phyloP scores from a whole-genome alignment of 2,329 filamentous ascomycete genomes.

The Coleophoma cylindrospora region DNA sequence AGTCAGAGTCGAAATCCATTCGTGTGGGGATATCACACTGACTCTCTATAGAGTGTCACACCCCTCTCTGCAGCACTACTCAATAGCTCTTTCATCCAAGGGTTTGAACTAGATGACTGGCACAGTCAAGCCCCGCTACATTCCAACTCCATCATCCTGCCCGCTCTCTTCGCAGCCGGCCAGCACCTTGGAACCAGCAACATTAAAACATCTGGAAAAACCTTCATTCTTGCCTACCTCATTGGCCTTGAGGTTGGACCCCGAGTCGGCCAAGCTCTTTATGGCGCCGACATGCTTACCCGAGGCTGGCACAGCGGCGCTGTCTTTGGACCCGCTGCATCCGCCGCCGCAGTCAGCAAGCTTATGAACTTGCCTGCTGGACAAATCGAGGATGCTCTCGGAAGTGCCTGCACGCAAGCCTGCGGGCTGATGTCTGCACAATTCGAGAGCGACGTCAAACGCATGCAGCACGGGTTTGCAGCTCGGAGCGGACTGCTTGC shows the following conservation, averaged over 20 bases:
- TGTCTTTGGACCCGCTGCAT: slow-evolving; percentile 12
- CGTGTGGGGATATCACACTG: background rate
- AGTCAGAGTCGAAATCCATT: background rate
- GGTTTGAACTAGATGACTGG: slow-evolving; percentile 38
- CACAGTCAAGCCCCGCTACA: slow-evolving; percentile 35
- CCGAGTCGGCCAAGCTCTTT: slow-evolving; percentile 30
- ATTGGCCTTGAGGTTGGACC: slow-evolving; percentile 36
- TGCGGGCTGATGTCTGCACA: slow-evolving; percentile 18
- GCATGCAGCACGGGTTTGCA: slow-evolving; percentile 41
- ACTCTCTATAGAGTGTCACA: slow-evolving; percentile 22
- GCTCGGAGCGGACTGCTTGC: slow-evolving; percentile 36
- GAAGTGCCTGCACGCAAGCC: slow-evolving; percentile 17
- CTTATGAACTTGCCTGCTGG: slow-evolving; percentile 8
- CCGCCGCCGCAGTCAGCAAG: slow-evolving; percentile 12
- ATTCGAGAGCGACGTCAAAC: slow-evolving; percentile 36
- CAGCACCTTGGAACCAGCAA: slow-evolving; percentile 6
- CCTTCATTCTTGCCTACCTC: slow-evolving; percentile 30
- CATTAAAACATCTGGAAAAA: slow-evolving; percentile 13
- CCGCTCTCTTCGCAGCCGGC: slow-evolving; percentile 32
- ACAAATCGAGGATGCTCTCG: slow-evolving; percentile 15
- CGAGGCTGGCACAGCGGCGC: slow-evolving; percentile 24
- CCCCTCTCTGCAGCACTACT: slow-evolving; percentile 34
- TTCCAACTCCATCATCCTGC: slow-evolving; percentile 31
- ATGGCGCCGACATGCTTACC: slow-evolving; percentile 31
- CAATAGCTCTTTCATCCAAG: slow-evolving; percentile 38